phyloP scores from a whole-genome alignment of 2,329 filamentous ascomycete genomes.

The Meredithiella fracta region DNA sequence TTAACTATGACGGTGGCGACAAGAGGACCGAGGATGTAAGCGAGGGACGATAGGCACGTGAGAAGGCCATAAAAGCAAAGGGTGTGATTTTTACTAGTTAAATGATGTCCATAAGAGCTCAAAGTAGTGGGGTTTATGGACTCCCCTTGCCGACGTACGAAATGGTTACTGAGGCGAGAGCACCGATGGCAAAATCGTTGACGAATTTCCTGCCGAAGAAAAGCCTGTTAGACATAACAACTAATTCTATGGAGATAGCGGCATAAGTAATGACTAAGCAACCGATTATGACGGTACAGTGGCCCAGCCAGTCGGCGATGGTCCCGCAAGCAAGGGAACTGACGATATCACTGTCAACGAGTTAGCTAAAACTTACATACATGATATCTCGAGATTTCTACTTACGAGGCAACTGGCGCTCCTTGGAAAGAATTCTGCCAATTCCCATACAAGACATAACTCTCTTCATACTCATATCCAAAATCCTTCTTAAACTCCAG shows the following conservation, averaged over 20 bases:
- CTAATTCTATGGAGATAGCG: conserved; percentile 26
- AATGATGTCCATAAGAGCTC: neutral
- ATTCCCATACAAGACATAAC: conserved; percentile 20
- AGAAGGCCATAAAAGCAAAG: conserved; percentile 19
- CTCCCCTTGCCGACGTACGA: conserved; percentile 22
- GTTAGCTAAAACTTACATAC: neutral
- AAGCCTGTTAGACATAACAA: conserved; percentile 24
- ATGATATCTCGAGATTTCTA: neutral
- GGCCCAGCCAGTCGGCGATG: conserved; percentile 24
- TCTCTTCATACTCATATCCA: neutral
- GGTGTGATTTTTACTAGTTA: conserved; percentile 17
- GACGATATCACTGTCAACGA: conserved; percentile 13
- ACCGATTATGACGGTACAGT: conserved; percentile 21
- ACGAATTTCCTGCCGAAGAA: conserved; percentile 29
- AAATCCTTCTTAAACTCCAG: conserved; percentile 30
- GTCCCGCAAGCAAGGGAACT: conserved; percentile 22
- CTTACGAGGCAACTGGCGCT: conserved; percentile 24
- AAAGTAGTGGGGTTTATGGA: neutral
- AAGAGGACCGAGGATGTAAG: conserved; percentile 21
- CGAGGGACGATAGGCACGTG: conserved; percentile 20
- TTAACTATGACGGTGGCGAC: conserved; percentile 21
- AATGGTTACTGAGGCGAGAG: conserved; percentile 18
- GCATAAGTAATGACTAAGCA: conserved; percentile 23
- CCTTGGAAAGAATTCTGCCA: conserved; percentile 31
- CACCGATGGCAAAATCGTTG: conserved; percentile 24